A percentile compares a stretch with the other conserved stretches of the same genome.
These are phyloP conservation scores for Trichoderma breve DNA, from an alignment of 2,329 filamentous ascomycete species.

Conservation along the genomic window DNA sequence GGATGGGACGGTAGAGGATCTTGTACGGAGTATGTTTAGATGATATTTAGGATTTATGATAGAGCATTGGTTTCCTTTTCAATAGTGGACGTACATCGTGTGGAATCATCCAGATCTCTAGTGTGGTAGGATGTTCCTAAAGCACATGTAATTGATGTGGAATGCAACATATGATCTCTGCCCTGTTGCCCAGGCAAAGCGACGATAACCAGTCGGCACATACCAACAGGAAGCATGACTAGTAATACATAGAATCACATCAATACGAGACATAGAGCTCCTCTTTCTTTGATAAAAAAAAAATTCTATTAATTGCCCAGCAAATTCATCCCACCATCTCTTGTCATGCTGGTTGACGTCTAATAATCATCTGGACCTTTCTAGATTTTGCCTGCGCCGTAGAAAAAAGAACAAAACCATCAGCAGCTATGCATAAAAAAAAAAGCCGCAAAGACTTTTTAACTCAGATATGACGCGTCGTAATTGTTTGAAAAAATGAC, in stretches of 20 bases:
- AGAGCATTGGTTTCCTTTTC: neutral
- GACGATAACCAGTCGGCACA: neutral
- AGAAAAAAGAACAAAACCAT: constrained; percentile 9
- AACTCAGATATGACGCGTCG: neutral
- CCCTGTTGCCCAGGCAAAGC: neutral
- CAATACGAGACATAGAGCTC: neutral
- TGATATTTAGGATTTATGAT: neutral
- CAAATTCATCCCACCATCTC: neutral
- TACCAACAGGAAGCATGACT: neutral
- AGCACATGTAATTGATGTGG: neutral
- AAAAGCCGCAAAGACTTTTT: neutral
- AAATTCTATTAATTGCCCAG: neutral
- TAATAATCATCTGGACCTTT: constrained; percentile 6
- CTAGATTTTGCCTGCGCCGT: constrained; percentile 21
- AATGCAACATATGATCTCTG: neutral
- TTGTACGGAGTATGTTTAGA: neutral
- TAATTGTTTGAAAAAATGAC: neutral
- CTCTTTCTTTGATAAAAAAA: neutral
- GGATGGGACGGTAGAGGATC: constrained; percentile 73
- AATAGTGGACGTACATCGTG: neutral
- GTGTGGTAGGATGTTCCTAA: neutral
- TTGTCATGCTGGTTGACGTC: constrained; percentile 8
- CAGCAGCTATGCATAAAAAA: constrained; percentile 16
- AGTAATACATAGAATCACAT: neutral
- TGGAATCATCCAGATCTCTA: neutral